Base-by-base conservation (phyloP, 331 rosid genomes). In the Spiraea crenata region DNA sequence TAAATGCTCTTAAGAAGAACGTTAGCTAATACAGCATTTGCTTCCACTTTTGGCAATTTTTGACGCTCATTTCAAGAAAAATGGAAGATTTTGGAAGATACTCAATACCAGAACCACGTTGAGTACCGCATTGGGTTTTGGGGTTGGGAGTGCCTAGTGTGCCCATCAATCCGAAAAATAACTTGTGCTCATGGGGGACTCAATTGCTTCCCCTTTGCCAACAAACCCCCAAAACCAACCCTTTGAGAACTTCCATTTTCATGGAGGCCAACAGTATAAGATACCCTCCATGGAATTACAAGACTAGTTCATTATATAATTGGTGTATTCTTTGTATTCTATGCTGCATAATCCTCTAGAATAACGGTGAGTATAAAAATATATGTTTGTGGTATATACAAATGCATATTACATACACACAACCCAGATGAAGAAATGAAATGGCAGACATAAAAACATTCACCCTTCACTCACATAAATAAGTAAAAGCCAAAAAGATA, bases 401-500 rank as follows among this genome's bases (percentile, higher is more conserved):
- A 25, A 77, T 58, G 77, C 73, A 72, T 79, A 45, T 76, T 55
- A 76, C 71, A 80, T 55, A 76, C 71, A 80, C 77, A 72, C 80
- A 83, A 76, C 84, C 92, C 89, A 89, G 90, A 85, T 77, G 76
- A 76, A 71, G 81, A 77, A 65, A 87, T 67, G 83, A 69, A 65
- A 87, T 67, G 83, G 66, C 48, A 65, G 64, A 70, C 64, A 16
- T 60, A 12, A 25, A 25, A 25, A 45, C 61, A 57, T 38, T 50
- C 47, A 39, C 62, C 39, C 14, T 3, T 37, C 11, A 69, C 65
- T 63, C 50, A 13, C 47, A 60, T 64, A 57, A 79, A 81, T 57
- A 74, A 77, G n/a, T 63, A 47, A 50, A 74, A 77, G n/a, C 59
- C 40, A 50, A 37, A 45, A 67, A 70, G 41, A 49, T 16, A 60